Conservation (phyloP, 2,329 filamentous ascomycete genomes). For the Tolypocladium capitatum region DNA sequence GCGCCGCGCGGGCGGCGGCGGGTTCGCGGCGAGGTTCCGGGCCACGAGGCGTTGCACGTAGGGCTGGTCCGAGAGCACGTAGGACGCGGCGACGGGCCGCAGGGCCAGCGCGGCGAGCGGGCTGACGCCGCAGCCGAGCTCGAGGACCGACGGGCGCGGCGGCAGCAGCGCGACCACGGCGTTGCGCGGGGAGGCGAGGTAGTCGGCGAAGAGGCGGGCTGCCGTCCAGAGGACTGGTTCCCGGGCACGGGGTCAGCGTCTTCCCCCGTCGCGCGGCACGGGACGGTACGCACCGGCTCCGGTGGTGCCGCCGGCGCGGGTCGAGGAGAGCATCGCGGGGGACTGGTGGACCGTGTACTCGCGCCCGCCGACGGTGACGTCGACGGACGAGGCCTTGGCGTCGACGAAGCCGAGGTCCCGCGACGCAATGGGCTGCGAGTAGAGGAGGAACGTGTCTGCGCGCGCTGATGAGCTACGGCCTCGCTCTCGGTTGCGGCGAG, state of each 20-base stretch:
- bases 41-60: conserved; percentile 71
- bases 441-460: conserved; percentile 77
- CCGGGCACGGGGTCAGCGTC: not conserved
- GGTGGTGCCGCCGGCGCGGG: conserved; percentile 48
- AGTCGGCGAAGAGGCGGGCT: conserved; percentile 68
- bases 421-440: conserved; percentile 61
- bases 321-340: conserved; percentile 66
- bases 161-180: conserved; percentile 46
- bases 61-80: conserved; percentile 75
- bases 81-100: conserved; percentile 44
- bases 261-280: not conserved
- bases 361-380: conserved; percentile 52
- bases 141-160: conserved; percentile 48
- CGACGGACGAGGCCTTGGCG: conserved; percentile 48
- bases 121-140: conserved; percentile 81
- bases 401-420: conserved; percentile 79
- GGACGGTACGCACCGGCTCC: conserved; percentile 29
- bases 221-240: conserved; percentile 78
- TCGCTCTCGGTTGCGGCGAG: not conserved
- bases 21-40: conserved; percentile 60
- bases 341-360: conserved; percentile 75
- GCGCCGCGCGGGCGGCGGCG: not conserved
- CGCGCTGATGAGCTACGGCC: not conserved
- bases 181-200: conserved; percentile 59
- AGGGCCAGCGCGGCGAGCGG: conserved; percentile 63